Evolutionary conservation across 495 filamentous ascomycete genomes (phyloP).

Genomic region (Trichodelitschia bisporula): DNA sequence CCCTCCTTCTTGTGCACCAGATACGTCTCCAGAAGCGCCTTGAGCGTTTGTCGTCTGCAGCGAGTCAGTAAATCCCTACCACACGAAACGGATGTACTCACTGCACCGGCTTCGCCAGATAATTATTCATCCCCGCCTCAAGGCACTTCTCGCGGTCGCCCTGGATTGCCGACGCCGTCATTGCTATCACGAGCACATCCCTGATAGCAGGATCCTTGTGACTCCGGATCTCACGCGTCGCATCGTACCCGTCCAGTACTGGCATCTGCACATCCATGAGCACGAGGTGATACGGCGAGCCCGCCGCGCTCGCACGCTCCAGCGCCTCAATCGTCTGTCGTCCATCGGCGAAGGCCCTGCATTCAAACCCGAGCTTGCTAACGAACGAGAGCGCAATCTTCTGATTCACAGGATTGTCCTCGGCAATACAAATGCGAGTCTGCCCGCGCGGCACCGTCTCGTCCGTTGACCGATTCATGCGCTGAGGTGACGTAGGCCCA

Average conservation of each 20-base stretch:
- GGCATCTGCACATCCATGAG: conserved; percentile 97
- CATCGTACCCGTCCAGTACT: conserved; percentile 79
- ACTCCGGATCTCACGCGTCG: conserved; percentile 52
- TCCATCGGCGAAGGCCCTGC: conserved; percentile 68
- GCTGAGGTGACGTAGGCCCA: conserved; percentile 4
- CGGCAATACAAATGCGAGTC: conserved; percentile 66
- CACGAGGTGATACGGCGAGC: conserved; percentile 51
- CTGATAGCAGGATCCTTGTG: conserved; percentile 50
- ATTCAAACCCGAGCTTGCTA: conserved; percentile 53
- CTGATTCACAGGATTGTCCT: conserved; percentile 76
- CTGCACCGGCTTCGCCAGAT: conserved; percentile 75
- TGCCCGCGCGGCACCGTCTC: conserved; percentile 42
- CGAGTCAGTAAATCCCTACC: no score
- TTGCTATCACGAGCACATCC: conserved; percentile 64
- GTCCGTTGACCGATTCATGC: no score
- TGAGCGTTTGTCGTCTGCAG: conserved; percentile 12
- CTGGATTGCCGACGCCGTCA: conserved; percentile 81
- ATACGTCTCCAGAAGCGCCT: conserved; percentile 17
- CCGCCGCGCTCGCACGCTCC: conserved; percentile 38
- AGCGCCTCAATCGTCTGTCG: conserved; percentile 68
- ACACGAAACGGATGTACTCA: no score
- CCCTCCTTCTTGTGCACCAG: no score
- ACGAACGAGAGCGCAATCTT: conserved; percentile 83
- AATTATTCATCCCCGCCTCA: conserved; percentile 87
- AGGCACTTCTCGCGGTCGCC: conserved; percentile 82